Conservation (phyloP, 2,329 filamentous ascomycete species). For the Pyrenophora graminea region DNA sequence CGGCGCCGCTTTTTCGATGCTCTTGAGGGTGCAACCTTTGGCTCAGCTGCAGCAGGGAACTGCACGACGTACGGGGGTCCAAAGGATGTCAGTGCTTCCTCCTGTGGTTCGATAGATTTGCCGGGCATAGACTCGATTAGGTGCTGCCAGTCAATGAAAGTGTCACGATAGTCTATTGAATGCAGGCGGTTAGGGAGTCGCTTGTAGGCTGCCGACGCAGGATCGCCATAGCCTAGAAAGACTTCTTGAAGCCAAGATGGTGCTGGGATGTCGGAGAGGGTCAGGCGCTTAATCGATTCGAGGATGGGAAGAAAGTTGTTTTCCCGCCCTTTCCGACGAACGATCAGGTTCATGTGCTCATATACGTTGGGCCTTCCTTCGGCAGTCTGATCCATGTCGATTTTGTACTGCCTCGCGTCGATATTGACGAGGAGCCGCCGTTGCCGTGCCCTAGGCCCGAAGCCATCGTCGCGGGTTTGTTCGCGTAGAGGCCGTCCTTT, state of each 20-base stretch:
- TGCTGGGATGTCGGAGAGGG: conserved; percentile 81
- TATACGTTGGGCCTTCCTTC: conserved; percentile 79
- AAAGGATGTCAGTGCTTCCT: conserved; percentile 73
- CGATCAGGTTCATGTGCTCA: conserved; percentile 79
- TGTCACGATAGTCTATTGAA: conserved; percentile 88
- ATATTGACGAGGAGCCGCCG: conserved; percentile 79
- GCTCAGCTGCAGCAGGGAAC: conserved; percentile 50
- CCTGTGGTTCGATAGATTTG: conserved; percentile 78
- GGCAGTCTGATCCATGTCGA: conserved; percentile 69
- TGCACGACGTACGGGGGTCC: conserved; percentile 87
- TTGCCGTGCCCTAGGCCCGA: conserved; percentile 60
- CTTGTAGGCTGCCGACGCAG: conserved; percentile 82
- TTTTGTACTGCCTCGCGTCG: conserved; percentile 76
- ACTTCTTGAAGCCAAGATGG: conserved; percentile 95
- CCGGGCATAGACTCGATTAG: conserved; percentile 87
- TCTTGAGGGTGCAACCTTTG: conserved; percentile 54
- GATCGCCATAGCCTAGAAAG: conserved; percentile 96
- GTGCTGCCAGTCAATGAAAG: conserved; percentile 95
- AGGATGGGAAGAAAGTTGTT: conserved; percentile 97
- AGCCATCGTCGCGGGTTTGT: conserved; percentile 65
- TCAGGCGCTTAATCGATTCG: conserved; percentile 85
- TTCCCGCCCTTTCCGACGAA: conserved; percentile 81
- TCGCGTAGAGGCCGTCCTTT: conserved; percentile 75
- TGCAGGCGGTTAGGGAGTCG: conserved; percentile 76
- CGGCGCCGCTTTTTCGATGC: conserved; percentile 85